phyloP scores from a whole-genome alignment of 1,284 basidiomycete genomes.

The Schizopora paradoxa region DNA sequence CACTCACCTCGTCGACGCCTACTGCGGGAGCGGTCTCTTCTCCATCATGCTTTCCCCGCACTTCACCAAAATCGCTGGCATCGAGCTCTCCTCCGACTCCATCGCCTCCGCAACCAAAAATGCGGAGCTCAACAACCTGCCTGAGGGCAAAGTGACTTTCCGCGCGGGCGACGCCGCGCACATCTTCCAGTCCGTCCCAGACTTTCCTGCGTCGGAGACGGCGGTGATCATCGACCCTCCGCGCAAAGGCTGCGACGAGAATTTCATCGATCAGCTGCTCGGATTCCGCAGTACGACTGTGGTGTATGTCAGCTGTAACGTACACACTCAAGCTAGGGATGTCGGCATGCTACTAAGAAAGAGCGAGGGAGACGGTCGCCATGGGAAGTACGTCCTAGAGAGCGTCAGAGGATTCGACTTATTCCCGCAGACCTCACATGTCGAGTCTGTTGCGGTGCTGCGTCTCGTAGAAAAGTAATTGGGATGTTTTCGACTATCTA shows the following conservation, averaged over 20 bases:
- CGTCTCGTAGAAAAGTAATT: slow-evolving; percentile 31
- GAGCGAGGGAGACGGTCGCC: slow-evolving; percentile 33
- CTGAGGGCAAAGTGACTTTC: slow-evolving; percentile 47
- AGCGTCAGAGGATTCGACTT: slow-evolving; percentile 84
- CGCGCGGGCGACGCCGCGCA: slow-evolving; percentile 65
- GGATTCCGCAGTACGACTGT: slow-evolving; percentile 65
- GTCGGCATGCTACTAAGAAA: slow-evolving; percentile 63
- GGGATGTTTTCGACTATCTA: no score
- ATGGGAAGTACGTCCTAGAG: slow-evolving; percentile 62
- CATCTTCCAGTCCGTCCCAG: slow-evolving; percentile 59
- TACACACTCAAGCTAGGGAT: slow-evolving; percentile 82
- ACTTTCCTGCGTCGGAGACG: slow-evolving; percentile 65
- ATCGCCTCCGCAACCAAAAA: slow-evolving; percentile 81
- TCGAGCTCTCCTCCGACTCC: slow-evolving; percentile 78
- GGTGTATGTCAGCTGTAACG: slow-evolving; percentile 94
- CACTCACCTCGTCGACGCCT: slow-evolving; percentile 87
- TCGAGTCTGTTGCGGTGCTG: slow-evolving; percentile 76
- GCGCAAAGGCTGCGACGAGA: slow-evolving; percentile 83
- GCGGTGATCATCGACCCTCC: slow-evolving; percentile 85
- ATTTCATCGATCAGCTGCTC: slow-evolving; percentile 77
- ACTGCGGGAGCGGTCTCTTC: slow-evolving; percentile 91
- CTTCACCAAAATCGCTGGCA: slow-evolving; percentile 82
- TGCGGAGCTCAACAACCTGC: slow-evolving; percentile 68
- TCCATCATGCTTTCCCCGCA: slow-evolving; percentile 80
- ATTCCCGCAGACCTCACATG: slow-evolving; percentile 92